Base-by-base conservation (phyloP, 371 early-diverging fungal species). In the Gilbertella persicaria region DNA sequence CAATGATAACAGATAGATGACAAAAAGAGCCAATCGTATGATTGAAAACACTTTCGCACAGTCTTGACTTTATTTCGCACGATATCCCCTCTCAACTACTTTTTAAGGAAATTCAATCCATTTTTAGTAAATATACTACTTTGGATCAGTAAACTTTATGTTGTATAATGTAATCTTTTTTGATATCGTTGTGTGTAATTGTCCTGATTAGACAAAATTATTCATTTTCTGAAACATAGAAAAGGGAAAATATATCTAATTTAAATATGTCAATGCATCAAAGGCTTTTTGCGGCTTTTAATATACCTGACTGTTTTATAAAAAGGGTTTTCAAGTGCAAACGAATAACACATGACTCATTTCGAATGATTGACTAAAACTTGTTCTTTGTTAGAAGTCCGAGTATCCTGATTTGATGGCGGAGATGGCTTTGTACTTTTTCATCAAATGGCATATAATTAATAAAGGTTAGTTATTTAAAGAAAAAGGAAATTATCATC, bases 81-180 rank as follows among this genome's bases (percentile, higher is more conserved):
- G 59, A 59, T 59, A 45, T 37, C 30, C 40, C 37, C 28, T 30
- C 29, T 41, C 17, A 45, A 39, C 16, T 36, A 3, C 39, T 33
- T 21, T 42, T 47, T 59, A 47, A 47, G 47, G 59, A 21, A 59
- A 59, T 59, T 59, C 59, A 53, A 16, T 53, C 59, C 59, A 36
- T 35, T 47, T 59, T 53, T 37, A 48, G 59, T 19, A 39, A 30
- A 33, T 28, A 38, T 37, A 44, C 25, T 20, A 37, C 17, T 14
- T 29, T 53, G 45, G 28, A 37, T 44, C 5, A 17, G 36, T 10
- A 36, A n/a, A n/a, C n/a, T n/a, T n/a, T n/a, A n/a, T n/a, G n/a
- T n/a, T 53, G 37, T 45, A 37, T 42, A 44, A n/a, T n/a, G n/a
- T n/a, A n/a, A n/a, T n/a, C n/a, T n/a, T n/a, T n/a, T n/a, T n/a